Conservation (phyloP, 345 rosid genomes). For the Brassica incana region DNA sequence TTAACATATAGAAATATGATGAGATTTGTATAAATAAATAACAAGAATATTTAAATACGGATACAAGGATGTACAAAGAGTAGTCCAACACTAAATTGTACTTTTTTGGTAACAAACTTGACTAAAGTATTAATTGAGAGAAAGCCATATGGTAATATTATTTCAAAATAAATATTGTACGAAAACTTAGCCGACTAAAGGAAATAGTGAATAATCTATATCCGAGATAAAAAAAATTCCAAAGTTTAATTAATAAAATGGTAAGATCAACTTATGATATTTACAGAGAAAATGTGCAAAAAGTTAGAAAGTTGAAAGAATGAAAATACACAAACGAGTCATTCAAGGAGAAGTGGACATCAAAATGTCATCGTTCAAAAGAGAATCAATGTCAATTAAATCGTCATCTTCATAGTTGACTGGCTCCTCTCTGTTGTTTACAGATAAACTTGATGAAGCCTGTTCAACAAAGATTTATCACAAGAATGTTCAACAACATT, state of each 20-base stretch:
- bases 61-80: not conserved
- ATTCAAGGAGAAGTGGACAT: constrained; percentile 66
- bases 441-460: constrained; percentile 33
- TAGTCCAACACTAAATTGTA: not conserved
- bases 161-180: not conserved
- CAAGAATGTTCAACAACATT: not conserved
- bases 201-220: not conserved
- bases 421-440: constrained; percentile 37
- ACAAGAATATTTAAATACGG: not conserved
- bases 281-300: constrained; percentile 24
- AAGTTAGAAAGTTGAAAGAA: constrained; percentile 15
- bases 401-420: constrained; percentile 47
- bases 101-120: not conserved
- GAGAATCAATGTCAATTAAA: constrained; percentile 56
- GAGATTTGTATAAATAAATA: not conserved
- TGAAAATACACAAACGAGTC: not conserved
- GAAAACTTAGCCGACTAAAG: not conserved
- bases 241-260: constrained; percentile 20
- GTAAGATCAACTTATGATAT: constrained; percentile 22
- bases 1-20: not conserved
- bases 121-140: not conserved
- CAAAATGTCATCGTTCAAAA: constrained; percentile 67
- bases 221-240: not conserved
- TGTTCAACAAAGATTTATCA: constrained; percentile 16
- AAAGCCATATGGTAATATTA: not conserved